Evolutionary conservation across 2,329 filamentous ascomycete species (phyloP), one percentile per base, ranked within the genome.

Genomic region (Diaporthe caulivora): DNA sequence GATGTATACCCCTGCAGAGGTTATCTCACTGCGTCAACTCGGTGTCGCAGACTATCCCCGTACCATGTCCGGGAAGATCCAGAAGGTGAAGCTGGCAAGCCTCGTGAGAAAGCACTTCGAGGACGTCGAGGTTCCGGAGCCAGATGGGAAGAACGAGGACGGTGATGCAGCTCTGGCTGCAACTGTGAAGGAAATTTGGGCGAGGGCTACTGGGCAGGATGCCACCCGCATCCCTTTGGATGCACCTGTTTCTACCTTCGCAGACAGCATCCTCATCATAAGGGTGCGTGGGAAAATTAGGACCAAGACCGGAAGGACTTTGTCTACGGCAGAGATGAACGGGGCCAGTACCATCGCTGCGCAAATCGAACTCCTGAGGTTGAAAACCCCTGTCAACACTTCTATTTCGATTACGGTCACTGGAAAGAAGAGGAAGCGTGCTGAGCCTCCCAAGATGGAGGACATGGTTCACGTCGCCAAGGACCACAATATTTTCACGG

Each of bases 101-200:
- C 40, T 60, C 1, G 37, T 60, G n/a, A 26, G n/a, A 18, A 60
- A 42, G n/a, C 34, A 60, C 29, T n/a, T 42, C n/a, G 57, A 60
- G 5, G 37, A 29, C n/a, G n/a, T 42, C n/a, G 57, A 60, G 6
- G 7, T 24, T 40, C 10, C 34, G 11, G 34, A 40, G 24, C 24
- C n/a, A 10, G n/a, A 42, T 13, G 15, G 7, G 6, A 18, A 42
- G 21, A 11, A 2, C 17, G 13, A 29, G 15, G 15, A 26, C 13
- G 6, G 13, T 21, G 37, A 42, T 18, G n/a, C 13, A 60, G 15
- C n/a, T 18, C 37, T 60, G 11, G 57, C 7, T 60, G 13, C 13
- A 60, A n/a, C 34, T 29, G 57, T 60, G 11, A 60, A 60, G 9
- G 57, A 60, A 10, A 42, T 60, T 9, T 60, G 57, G 57, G 57